Conservation (phyloP, 1,284 basidiomycete genomes). For the Microbotryomycetes sp. region DNA sequence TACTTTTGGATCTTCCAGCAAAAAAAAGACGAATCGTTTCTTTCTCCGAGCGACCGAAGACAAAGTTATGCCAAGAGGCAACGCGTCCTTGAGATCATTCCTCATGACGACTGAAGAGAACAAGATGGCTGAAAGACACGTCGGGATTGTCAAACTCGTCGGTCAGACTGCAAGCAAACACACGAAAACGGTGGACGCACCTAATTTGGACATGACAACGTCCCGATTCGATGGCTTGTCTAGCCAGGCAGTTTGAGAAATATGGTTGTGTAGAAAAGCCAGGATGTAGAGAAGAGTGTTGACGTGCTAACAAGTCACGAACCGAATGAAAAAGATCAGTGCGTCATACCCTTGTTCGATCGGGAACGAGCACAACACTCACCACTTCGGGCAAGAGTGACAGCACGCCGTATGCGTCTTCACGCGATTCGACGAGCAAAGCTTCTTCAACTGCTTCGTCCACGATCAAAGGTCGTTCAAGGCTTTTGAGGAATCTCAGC, state of each 20-base stretch:
- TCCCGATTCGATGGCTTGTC: not conserved
- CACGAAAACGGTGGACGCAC: no score
- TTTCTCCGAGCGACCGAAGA: not conserved
- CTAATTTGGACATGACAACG: not conserved
- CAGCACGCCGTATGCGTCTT: conserved; percentile 19
- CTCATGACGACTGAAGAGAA: not conserved
- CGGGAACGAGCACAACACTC: not conserved
- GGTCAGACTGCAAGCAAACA: no score
- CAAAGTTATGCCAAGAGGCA: not conserved
- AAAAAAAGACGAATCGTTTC: not conserved
- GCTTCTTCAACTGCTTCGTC: conserved; percentile 10
- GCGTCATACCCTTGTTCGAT: not conserved
- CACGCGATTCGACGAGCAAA: conserved; percentile 7
- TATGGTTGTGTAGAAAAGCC: conserved; percentile 19
- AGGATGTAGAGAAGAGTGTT: conserved; percentile 23
- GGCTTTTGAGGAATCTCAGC: conserved; percentile 4
- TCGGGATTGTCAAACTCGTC: no score
- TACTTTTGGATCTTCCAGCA: not conserved
- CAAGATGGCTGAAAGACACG: not conserved
- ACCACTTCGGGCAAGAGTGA: conserved; percentile 11
- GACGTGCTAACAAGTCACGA: conserved; percentile 2
- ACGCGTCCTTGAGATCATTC: not conserved
- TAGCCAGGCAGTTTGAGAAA: conserved; percentile 5
- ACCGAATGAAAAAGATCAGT: not conserved
- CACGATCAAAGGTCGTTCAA: conserved; percentile 16